Percentiles rank a stretch among this genome's conserved stretches.
Conservation (phyloP, 805 yeast species). For the Kurtzmaniella fragi region DNA sequence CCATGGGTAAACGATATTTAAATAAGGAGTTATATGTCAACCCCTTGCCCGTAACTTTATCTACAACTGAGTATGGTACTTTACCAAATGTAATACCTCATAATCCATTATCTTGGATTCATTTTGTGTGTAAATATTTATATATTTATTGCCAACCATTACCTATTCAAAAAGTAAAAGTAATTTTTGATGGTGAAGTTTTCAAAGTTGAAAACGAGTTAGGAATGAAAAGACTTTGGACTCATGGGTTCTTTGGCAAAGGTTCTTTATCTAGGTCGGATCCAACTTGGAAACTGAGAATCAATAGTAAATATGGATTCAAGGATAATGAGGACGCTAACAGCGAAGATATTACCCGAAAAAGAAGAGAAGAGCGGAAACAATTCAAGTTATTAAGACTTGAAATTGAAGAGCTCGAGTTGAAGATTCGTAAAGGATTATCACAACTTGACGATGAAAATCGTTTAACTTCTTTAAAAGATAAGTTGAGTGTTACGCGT, state of each 20-base stretch:
- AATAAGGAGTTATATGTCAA: slow-evolving; percentile 29
- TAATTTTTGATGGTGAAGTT: slow-evolving; percentile 17
- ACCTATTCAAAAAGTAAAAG: slow-evolving; percentile 19
- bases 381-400: slow-evolving; percentile 69
- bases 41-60: slow-evolving; percentile 55
- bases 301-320: slow-evolving; percentile 48
- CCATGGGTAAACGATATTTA: slow-evolving; percentile 30
- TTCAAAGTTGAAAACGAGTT: slow-evolving; percentile 39
- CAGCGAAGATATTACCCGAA: slow-evolving; percentile 73
- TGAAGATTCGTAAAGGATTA: slow-evolving; percentile 28
- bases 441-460: slow-evolving; percentile 18
- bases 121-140: slow-evolving; percentile 36
- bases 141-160: slow-evolving; percentile 15
- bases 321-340: slow-evolving; percentile 20
- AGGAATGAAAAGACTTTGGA: slow-evolving; percentile 65
- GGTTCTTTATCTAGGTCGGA: slow-evolving; percentile 87
- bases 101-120: slow-evolving; percentile 64
- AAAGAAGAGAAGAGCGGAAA: slow-evolving; percentile 65
- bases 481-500: slow-evolving; percentile 14
- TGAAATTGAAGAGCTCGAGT: slow-evolving; percentile 44
- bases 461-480: slow-evolving; percentile 13
- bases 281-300: slow-evolving; percentile 82
- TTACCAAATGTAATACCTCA: slow-evolving; percentile 55
- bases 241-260: slow-evolving; percentile 88
- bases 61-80: slow-evolving; percentile 30